Base-by-base conservation (phyloP, 305 asterid genomes). In the Nicotiana rustica region DNA sequence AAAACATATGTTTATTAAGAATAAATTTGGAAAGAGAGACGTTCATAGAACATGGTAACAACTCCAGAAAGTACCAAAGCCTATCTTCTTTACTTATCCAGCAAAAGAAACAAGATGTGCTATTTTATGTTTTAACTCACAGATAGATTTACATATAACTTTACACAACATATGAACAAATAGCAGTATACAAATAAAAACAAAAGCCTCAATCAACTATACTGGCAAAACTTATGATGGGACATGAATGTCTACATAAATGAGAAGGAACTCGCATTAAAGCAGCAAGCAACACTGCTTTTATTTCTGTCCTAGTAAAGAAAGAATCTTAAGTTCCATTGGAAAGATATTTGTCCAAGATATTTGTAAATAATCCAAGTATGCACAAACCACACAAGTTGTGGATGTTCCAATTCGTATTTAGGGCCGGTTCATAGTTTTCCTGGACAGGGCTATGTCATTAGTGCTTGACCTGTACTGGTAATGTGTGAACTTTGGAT, bases 181-280 rank as follows among this genome's bases (percentile, higher is more conserved):
- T 76, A 76, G 47, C 80, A 76, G 66, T 9, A 15, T 55, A 31
- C 66, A 76, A 55, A 76, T 52, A 44, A 44, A 14, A 29, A 55
- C 33, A 76, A 76, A 31, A 76, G 15, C 80, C 80, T 76, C 80
- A 76, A 76, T 8, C 49, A 76, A 76, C 80, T 76, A 55, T 31
- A 31, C 66, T 31, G 49, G 66, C 17, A 76, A 76, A 76, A 31
- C 10, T 29, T 76, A 55, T 76, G 80, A 55, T 76, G 80, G 80
- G 80, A 55, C 6, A 76, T 52, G 64, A 76, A 76, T 76, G 31
- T 76, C 66, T 76, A 76, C 17, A 76, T 15, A 8, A 55, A 76
- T 76, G 49, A 76, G 66, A 76, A 76, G 10, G 49, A 55, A 49
- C 64, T 73, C 15, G 64, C 64, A 49, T 49, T 56, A 73, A 73